Evolutionary conservation across 225 moss, liverwort and hornwort genomes (phyloP).

Genomic region (Polytrichum commune): DNA sequence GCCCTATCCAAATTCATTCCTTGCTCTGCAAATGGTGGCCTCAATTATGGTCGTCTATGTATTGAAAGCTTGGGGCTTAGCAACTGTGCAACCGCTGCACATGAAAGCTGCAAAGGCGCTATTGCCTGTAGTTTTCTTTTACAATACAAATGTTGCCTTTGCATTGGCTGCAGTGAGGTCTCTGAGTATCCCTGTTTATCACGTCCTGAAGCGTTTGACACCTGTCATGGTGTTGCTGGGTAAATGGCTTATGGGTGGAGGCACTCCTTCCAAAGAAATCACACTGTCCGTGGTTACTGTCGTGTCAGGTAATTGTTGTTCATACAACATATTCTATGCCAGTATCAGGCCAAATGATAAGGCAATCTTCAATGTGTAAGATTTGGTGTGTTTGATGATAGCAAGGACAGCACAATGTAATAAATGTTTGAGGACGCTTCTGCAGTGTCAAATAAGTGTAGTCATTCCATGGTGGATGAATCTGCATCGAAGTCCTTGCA

Average conservation of each 20-base stretch:
- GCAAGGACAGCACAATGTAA: too few species aligned
- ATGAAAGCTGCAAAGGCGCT: slow-evolving; percentile 56
- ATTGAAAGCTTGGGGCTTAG: slow-evolving; percentile 47
- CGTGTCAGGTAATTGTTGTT: slow-evolving; percentile 44
- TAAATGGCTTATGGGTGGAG: slow-evolving; percentile 47
- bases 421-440: too few species aligned
- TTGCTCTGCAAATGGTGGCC: slow-evolving; percentile 59
- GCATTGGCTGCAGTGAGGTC: slow-evolving; percentile 62
- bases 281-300: slow-evolving; percentile 49
- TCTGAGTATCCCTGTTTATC: slow-evolving; percentile 62
- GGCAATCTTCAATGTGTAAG: too few species aligned
- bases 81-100: slow-evolving; percentile 51
- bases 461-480: too few species aligned
- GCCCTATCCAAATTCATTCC: slow-evolving; percentile 64
- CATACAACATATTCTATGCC: not conserved
- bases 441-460: too few species aligned
- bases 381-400: too few species aligned
- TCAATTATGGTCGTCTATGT: slow-evolving; percentile 58
- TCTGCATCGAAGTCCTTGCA: too few species aligned
- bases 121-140: slow-evolving; percentile 58
- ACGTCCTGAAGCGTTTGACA: slow-evolving; percentile 66
- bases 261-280: slow-evolving; percentile 45
- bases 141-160: slow-evolving; percentile 65
- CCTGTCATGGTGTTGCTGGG: slow-evolving; percentile 61
- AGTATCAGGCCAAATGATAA: too few species aligned